A percentile compares a stretch with the other conserved stretches of the same genome.
Conservation (phyloP, 163 green algal species). For the Coccomyxa subellipsoidea region DNA sequence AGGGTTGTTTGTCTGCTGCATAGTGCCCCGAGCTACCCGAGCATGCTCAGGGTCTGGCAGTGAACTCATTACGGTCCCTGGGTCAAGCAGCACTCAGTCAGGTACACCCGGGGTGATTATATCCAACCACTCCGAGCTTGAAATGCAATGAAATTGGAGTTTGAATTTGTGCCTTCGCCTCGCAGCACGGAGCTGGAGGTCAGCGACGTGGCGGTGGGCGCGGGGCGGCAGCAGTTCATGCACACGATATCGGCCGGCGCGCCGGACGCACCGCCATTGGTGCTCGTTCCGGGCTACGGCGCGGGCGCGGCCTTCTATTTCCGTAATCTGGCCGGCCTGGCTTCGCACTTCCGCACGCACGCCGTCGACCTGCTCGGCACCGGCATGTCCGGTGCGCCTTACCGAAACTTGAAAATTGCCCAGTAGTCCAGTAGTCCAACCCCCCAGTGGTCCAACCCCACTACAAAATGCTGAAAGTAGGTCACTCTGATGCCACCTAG, state of each 20-base stretch:
- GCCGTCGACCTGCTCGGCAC: conserved; percentile 82
- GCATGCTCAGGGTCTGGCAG: too few relatives aligned
- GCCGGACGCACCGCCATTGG: conserved; percentile 41
- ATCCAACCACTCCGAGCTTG: not conserved
- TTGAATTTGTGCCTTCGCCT: not conserved
- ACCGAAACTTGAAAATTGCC: not conserved
- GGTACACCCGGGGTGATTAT: not conserved
- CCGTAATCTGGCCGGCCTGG: conserved; percentile 60
- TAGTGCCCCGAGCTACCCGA: too few relatives aligned
- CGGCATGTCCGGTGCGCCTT: conserved; percentile 59
- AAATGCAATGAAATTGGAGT: not conserved
- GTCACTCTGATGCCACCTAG: too few relatives aligned
- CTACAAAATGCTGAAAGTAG: too few relatives aligned
- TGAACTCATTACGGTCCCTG: too few relatives aligned
- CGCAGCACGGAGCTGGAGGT: conserved; percentile 36
- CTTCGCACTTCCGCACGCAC: conserved; percentile 49
- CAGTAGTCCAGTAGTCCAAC: too few relatives aligned
- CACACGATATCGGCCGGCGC: conserved; percentile 61
- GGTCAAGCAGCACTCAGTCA: too few relatives aligned
- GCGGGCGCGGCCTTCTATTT: conserved; percentile 72
- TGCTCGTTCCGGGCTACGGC: conserved; percentile 69
- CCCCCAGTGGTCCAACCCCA: too few relatives aligned
- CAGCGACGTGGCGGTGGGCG: conserved; percentile 51
- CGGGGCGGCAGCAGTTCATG: conserved; percentile 59
- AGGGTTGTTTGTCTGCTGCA: not conserved